Base-by-base conservation (phyloP, 108 stramenopile genomes). In the Ochromonas danica region DNA sequence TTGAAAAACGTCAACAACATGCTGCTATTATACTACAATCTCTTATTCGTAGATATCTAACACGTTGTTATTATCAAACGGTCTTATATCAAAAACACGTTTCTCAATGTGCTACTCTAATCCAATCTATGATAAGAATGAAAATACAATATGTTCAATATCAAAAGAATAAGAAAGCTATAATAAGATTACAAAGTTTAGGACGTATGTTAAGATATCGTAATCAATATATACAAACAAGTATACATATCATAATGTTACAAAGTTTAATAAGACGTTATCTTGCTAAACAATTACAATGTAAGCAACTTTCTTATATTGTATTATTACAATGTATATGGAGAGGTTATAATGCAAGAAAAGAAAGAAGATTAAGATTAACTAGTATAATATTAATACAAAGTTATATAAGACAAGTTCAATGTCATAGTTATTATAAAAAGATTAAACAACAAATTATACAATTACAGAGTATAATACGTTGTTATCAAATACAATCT, bases 41-140 rank as follows among this genome's bases (percentile, higher is more conserved):
- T 3, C 63, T 67, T 28, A 67, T 67, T 67, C 17, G 63, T 31
- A 28, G 63, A 6, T 67, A 67, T 67, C 22, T 51, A 51, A 51
- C n/a, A n/a, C n/a, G n/a, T n/a, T n/a, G n/a, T n/a, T n/a, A n/a
- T n/a, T n/a, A n/a, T n/a, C n/a, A n/a, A n/a, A n/a, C n/a, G n/a
- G n/a, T n/a, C n/a, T n/a, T n/a, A n/a, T n/a, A n/a, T n/a, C n/a
- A n/a, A n/a, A n/a, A n/a, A n/a, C n/a, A n/a, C n/a, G n/a, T n/a
- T n/a, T n/a, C n/a, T n/a, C n/a, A n/a, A n/a, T n/a, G n/a, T n/a
- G n/a, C n/a, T n/a, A n/a, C n/a, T n/a, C n/a, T n/a, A n/a, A n/a
- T n/a, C n/a, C n/a, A n/a, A n/a, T n/a, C n/a, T n/a, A n/a, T n/a
- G n/a, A n/a, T n/a, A n/a, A n/a, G n/a, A n/a, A n/a, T n/a, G n/a